Evolutionary conservation across 2,329 filamentous ascomycete species (phyloP).

Genomic region (Fusarium mexicanum): DNA sequence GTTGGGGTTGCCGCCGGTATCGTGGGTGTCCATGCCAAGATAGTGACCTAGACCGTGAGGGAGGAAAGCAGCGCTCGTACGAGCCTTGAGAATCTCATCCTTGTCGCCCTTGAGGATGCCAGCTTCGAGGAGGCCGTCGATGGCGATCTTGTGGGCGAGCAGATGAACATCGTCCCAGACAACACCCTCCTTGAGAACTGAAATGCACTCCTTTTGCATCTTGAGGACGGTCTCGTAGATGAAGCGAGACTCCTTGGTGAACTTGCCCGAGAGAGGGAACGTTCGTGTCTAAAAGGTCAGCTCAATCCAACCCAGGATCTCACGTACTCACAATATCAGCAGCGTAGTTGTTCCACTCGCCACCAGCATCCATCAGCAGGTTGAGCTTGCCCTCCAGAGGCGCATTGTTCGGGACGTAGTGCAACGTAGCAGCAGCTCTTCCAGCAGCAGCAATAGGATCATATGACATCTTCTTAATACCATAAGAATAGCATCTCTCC

Average conservation of each 20-base stretch:
- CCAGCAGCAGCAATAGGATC: slow-evolving; percentile 86
- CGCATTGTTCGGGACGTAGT: slow-evolving; percentile 85
- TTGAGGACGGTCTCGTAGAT: slow-evolving; percentile 86
- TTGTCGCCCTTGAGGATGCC: slow-evolving; percentile 76
- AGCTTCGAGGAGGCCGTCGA: slow-evolving; percentile 78
- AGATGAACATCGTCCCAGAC: slow-evolving; percentile 85
- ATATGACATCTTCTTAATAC: slow-evolving; percentile 86
- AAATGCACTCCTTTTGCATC: slow-evolving; percentile 86
- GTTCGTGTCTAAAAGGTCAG: slow-evolving; percentile 73
- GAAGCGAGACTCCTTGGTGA: slow-evolving; percentile 73
- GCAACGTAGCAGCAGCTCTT: slow-evolving; percentile 82
- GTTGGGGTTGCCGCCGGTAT: slow-evolving; percentile 81
- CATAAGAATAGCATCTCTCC: slow-evolving; percentile 77
- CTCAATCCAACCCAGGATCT: neutral
- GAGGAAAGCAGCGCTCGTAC: slow-evolving; percentile 90
- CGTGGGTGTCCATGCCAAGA: slow-evolving; percentile 91
- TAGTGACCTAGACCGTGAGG: slow-evolving; percentile 93
- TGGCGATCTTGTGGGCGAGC: slow-evolving; percentile 82
- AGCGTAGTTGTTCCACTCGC: slow-evolving; percentile 78
- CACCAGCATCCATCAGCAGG: slow-evolving; percentile 85
- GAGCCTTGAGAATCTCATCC: slow-evolving; percentile 77
- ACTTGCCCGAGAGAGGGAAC: slow-evolving; percentile 81
- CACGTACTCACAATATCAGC: slow-evolving; percentile 66
- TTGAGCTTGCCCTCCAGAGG: slow-evolving; percentile 77
- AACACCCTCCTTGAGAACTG: slow-evolving; percentile 76